Conservation (phyloP, 768 basidiomycete species). For the Agrocybe praecox region DNA sequence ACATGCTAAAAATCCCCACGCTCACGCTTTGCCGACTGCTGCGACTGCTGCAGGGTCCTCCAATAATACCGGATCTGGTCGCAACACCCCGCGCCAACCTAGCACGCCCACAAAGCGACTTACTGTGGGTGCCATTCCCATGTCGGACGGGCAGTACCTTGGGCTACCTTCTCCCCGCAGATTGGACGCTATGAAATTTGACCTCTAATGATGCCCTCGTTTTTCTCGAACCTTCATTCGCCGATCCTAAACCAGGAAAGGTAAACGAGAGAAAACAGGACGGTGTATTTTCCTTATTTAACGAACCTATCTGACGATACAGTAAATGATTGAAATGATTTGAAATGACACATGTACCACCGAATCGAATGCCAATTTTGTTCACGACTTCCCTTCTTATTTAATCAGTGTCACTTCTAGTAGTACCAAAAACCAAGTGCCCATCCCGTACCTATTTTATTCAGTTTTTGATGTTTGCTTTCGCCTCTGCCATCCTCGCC, state of each 20-base stretch:
- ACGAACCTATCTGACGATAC: conserved; percentile 11
- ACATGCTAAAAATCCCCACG: conserved; percentile 47
- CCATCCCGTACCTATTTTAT: not conserved
- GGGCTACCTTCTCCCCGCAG: conserved; percentile 18
- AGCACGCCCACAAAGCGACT: conserved; percentile 11
- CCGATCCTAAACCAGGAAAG: not conserved
- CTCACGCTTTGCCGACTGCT: not conserved
- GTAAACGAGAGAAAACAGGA: not conserved
- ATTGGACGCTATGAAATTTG: conserved; percentile 17
- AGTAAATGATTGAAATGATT: not conserved
- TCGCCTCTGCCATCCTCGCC: not conserved
- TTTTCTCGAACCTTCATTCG: not conserved
- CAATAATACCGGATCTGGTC: not conserved
- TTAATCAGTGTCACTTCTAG: not conserved
- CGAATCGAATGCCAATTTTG: not conserved
- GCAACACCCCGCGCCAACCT: conserved; percentile 22
- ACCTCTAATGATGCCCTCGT: not conserved
- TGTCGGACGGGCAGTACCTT: conserved; percentile 1
- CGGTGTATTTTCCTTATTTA: conserved; percentile 15
- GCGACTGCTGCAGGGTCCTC: not conserved
- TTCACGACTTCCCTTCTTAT: not conserved
- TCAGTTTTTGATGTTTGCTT: not conserved
- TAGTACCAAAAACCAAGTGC: not conserved
- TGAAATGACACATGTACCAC: not conserved
- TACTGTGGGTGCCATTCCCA: conserved; percentile 1